Base-by-base conservation (phyloP, 768 basidiomycete genomes). In the Russula abietina region DNA sequence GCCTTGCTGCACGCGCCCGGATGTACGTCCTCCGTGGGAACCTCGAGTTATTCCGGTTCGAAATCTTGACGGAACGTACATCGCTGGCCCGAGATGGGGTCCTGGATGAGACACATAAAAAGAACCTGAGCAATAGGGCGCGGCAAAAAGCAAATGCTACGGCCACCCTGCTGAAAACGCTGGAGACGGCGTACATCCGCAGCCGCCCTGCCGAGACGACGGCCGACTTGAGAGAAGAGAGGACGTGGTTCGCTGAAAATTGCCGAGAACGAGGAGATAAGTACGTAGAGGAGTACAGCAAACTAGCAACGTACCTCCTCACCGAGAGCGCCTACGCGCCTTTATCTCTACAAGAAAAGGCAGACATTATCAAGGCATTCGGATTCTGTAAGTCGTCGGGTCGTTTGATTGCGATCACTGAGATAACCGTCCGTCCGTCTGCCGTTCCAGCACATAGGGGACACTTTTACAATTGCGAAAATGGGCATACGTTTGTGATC, bases 401-500 rank as follows among this genome's bases (percentile, higher is more conserved):
- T 6, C 24, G 3, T 39, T n/a, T 26, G 30, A 10, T 1, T 1
- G 16, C 3, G 16, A 9, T 48, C 28, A 10, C 48, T 9, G 19
- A 28, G 32, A 24, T 48, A 11, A 53, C n/a, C 2, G 38, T 28
- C 8, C n/a, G n/a, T n/a, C n/a, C 45, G 11, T n/a, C n/a, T n/a
- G n/a, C 30, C 9, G 59, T 24, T 50, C 49, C 49, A 73, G 71
- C 69, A 2, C 70, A 71, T 39, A 57, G 69, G 4, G 73, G 73
- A 43, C 73, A 74, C 53, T 73, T 71, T 61, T 74, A 72, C 65
- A 74, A 70, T 22, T 75, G 74, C 59, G 67, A 68, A 59, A 86
- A 86, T 55, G 86, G 86, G 0, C 86, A 88, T 65, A 75, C 79
- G 0, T 87, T 83, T 59, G 80, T 83, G 2, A 86, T 88, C 38